Conservation (phyloP, 495 filamentous ascomycete genomes). For the Penicillium canariense region DNA sequence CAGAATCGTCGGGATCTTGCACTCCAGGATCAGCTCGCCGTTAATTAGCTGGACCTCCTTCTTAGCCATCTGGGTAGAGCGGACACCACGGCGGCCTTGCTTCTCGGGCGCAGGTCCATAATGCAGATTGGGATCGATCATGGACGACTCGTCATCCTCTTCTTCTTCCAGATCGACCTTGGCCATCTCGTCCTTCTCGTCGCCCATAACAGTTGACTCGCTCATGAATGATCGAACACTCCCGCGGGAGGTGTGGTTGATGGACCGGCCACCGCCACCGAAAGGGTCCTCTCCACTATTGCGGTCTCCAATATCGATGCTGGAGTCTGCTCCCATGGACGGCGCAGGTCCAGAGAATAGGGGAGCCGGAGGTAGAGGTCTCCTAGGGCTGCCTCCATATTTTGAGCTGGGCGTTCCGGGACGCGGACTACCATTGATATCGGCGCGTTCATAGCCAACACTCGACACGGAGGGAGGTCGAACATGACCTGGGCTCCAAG, state of each 20-base stretch:
- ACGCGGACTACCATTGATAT: constrained; percentile 84
- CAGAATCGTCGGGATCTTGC: constrained; percentile 97
- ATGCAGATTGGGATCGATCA: constrained; percentile 53
- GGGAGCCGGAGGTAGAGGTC: constrained; percentile 89
- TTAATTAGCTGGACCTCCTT: constrained; percentile 96
- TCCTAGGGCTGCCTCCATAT: constrained; percentile 79
- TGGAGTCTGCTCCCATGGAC: constrained; percentile 34
- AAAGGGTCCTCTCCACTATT: constrained; percentile 73
- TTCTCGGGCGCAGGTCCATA: constrained; percentile 86
- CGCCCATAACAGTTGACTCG: constrained; percentile 60
- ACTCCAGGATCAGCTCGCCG: constrained; percentile 95
- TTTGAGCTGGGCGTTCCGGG: constrained; percentile 86
- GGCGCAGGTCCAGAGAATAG: constrained; percentile 61
- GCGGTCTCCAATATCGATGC: constrained; percentile 56
- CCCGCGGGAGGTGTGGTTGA: constrained; percentile 37
- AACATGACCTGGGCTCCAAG: constrained; percentile 72
- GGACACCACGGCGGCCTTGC: constrained; percentile 79
- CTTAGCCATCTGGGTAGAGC: constrained; percentile 83
- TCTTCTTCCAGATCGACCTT: constrained; percentile 45
- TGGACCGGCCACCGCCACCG: constrained; percentile 57
- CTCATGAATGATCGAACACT: constrained; percentile 62
- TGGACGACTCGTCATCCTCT: constrained; percentile 39
- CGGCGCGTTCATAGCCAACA: constrained; percentile 75
- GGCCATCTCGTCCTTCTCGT: constrained; percentile 47
- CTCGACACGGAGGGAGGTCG: constrained; percentile 50